Conservation (phyloP, 306 rosid genomes). For the Calophaca sinica region DNA sequence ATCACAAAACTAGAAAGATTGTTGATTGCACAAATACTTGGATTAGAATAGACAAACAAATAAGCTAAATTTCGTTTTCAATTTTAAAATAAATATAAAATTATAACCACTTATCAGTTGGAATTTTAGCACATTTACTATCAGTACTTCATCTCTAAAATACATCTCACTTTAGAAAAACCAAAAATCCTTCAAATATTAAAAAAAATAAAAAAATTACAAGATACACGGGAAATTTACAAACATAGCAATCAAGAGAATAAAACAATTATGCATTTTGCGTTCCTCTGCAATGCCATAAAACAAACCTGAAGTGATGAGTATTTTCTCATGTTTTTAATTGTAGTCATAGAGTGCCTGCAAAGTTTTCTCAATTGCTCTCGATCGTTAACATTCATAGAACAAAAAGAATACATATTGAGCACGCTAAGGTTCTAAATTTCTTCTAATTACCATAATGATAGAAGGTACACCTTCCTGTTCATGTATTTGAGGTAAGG, state of each 20-base stretch:
- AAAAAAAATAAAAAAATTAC: too few relatives aligned
- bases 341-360: background rate
- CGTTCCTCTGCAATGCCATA: background rate
- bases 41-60: background rate
- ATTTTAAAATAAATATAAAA: background rate
- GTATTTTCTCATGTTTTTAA: background rate
- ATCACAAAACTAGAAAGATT: too few relatives aligned
- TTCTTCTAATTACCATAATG: constrained; percentile 41
- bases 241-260: background rate
- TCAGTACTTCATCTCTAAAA: too few relatives aligned
- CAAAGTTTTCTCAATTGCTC: constrained; percentile 26
- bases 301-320: constrained; percentile 1
- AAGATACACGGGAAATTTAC: too few relatives aligned
- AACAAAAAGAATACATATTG: background rate
- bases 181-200: too few relatives aligned
- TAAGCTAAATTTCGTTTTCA: background rate
- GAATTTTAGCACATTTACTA: too few relatives aligned
- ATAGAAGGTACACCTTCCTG: constrained; percentile 43
- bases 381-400: background rate
- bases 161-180: too few relatives aligned
- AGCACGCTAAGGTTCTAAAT: constrained; percentile 36
- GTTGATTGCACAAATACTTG: too few relatives aligned
- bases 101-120: background rate
- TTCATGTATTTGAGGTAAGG: constrained; percentile 59
- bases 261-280: background rate